A percentile compares a stretch with the other conserved stretches of the same genome.
phyloP scores from a whole-genome alignment of 805 yeast species.

The Lachancea meyersii region DNA sequence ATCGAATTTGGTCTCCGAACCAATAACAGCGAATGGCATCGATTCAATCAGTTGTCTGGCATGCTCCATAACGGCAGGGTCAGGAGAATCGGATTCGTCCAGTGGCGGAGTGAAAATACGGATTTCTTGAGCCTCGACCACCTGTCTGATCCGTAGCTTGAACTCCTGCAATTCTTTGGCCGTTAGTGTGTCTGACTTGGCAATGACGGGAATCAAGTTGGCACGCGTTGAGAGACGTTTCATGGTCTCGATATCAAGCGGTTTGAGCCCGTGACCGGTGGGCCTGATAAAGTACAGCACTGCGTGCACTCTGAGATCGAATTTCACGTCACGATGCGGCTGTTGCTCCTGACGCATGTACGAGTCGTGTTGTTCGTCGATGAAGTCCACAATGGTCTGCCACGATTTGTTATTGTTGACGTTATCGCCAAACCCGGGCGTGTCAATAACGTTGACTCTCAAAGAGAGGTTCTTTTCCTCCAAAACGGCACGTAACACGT shows the following conservation, averaged over 20 bases:
- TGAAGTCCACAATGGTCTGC: slow-evolving; percentile 80
- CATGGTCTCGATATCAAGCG: slow-evolving; percentile 85
- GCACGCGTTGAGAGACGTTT: slow-evolving; percentile 72
- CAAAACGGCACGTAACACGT: slow-evolving; percentile 68
- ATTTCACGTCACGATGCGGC: slow-evolving; percentile 59
- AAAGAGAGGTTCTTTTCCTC: slow-evolving; percentile 79
- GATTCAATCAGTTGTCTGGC: slow-evolving; percentile 72
- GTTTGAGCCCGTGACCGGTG: slow-evolving; percentile 80
- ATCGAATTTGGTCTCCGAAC: slow-evolving; percentile 67
- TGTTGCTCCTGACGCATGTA: slow-evolving; percentile 92
- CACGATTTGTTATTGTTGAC: slow-evolving; percentile 80
- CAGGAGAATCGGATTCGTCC: slow-evolving; percentile 39
- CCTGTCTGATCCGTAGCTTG: slow-evolving; percentile 71
- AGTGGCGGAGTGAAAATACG: slow-evolving; percentile 79
- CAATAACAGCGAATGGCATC: slow-evolving; percentile 83
- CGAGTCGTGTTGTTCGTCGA: slow-evolving; percentile 85
- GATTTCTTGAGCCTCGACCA: slow-evolving; percentile 78
- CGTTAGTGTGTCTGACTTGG: slow-evolving; percentile 80
- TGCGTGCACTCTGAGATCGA: slow-evolving; percentile 85
- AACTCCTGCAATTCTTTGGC: slow-evolving; percentile 61
- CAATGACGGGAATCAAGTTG: slow-evolving; percentile 82
- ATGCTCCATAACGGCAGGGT: slow-evolving; percentile 71
- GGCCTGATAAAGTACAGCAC: slow-evolving; percentile 88
- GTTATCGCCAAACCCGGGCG: slow-evolving; percentile 92
- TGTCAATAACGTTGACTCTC: slow-evolving; percentile 76